Evolutionary conservation across 129 eudicot genomes (phyloP).

Genomic region (Erigeron canadensis): DNA sequence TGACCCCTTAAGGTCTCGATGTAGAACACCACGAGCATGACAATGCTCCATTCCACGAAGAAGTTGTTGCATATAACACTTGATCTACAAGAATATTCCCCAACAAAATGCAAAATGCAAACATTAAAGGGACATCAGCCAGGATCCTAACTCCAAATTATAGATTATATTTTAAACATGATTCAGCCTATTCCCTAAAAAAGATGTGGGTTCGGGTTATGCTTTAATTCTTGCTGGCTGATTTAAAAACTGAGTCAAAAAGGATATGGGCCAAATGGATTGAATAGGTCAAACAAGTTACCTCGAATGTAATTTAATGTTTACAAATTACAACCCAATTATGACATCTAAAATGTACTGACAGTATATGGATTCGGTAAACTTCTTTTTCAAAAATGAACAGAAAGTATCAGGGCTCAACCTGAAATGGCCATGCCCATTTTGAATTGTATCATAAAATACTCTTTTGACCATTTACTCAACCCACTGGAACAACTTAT

Average conservation of each 20-base stretch:
- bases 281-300: neutral
- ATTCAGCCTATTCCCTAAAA: slow-evolving; percentile 1
- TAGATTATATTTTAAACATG: neutral
- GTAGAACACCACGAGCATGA: slow-evolving; percentile 78
- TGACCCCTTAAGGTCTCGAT: slow-evolving; percentile 93
- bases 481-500: neutral
- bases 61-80: slow-evolving; percentile 86
- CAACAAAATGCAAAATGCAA: neutral
- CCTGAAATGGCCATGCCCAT: neutral
- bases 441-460: neutral
- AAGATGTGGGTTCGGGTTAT: neutral
- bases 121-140: neutral
- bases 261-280: neutral
- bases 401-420: neutral
- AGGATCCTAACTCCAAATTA: neutral
- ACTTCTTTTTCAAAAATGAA: neutral
- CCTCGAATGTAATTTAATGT: neutral
- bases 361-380: too few species aligned
- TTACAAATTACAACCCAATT: neutral
- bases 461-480: neutral
- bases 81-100: slow-evolving; percentile 49
- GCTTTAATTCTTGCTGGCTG: neutral
- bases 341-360: too few species aligned
- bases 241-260: neutral
- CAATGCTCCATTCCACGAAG: slow-evolving; percentile 85